phyloP scores from a whole-genome alignment of 1,284 basidiomycete species.

The Cutaneotrichosporon cavernicola region DNA sequence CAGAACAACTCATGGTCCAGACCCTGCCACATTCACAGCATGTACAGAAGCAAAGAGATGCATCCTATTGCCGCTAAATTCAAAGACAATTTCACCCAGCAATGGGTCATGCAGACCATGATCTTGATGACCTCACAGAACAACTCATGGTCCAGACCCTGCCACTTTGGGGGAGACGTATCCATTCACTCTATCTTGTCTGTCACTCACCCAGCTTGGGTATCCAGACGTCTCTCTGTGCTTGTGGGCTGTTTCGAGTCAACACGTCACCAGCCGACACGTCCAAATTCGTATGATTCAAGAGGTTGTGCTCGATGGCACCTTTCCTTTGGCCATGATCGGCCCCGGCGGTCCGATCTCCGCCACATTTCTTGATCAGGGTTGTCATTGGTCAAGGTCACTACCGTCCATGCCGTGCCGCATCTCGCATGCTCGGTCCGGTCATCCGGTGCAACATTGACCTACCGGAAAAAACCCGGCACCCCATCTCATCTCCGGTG shows the following conservation, averaged over 20 bases:
- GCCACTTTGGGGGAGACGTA: not conserved
- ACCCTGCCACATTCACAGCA: not conserved
- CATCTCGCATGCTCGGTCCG: constrained; percentile 3
- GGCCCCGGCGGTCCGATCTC: constrained; percentile 1
- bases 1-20: too few species aligned
- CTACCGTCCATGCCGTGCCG: too few species aligned
- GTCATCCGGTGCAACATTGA: constrained; percentile 5
- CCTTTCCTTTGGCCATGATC: not conserved
- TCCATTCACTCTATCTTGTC: too few species aligned
- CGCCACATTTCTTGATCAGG: not conserved
- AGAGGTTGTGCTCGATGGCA: not conserved
- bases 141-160: not conserved
- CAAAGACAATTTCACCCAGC: too few species aligned
- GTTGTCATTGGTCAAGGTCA: not conserved
- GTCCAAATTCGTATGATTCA: not conserved
- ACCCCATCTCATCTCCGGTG: too few species aligned
- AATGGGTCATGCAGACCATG: too few species aligned
- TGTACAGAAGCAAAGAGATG: too few species aligned
- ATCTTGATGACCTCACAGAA: too few species aligned
- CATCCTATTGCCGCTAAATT: too few species aligned
- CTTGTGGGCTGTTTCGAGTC: too few species aligned
- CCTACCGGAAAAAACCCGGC: not conserved
- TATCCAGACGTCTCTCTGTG: too few species aligned
- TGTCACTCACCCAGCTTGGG: too few species aligned
- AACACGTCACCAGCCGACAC: not conserved